phyloP scores from a whole-genome alignment of 208 protist species.

The Herpetomonas samuelpessoai region DNA sequence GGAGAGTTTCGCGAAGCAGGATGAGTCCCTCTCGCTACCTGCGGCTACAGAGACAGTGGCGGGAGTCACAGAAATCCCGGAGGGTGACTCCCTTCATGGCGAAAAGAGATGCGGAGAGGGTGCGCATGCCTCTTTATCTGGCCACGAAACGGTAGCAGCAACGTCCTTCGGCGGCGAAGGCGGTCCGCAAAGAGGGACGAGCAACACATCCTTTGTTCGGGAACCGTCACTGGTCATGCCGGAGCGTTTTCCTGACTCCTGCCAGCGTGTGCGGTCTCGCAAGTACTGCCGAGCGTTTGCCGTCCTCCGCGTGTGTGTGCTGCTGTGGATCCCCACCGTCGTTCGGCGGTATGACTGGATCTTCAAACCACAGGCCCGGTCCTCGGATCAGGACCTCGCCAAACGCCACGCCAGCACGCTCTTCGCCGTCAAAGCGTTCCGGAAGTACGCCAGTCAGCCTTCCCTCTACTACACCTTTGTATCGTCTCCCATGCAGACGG shows the following conservation, averaged over 20 bases:
- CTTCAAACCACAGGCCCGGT: conserved; percentile 14
- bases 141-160: too few species aligned
- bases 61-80: too few species aligned
- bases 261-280: conserved; percentile 14
- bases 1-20: too few species aligned
- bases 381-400: conserved; percentile 14
- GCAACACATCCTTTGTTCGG: too few species aligned
- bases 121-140: too few species aligned
- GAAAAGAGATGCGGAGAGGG: too few species aligned
- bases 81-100: too few species aligned
- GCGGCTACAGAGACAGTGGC: too few species aligned
- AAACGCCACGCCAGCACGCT: conserved; percentile 34
- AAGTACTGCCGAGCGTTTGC: conserved; percentile 45
- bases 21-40: too few species aligned
- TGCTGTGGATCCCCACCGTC: conserved; percentile 44
- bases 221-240: too few species aligned
- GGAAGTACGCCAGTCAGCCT: conserved; percentile 33
- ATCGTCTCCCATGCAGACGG: conserved; percentile 61
- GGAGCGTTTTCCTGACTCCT: not conserved
- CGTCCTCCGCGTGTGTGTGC: conserved; percentile 49
- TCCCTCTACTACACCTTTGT: conserved; percentile 53
- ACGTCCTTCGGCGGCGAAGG: too few species aligned
- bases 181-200: too few species aligned
- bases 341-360: conserved; percentile 37
- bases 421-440: conserved; percentile 51